A percentile compares a stretch with the other conserved stretches of the same genome.
phyloP scores from a whole-genome alignment of 2,329 filamentous ascomycete genomes.

The Aspergillus brasiliensis region DNA sequence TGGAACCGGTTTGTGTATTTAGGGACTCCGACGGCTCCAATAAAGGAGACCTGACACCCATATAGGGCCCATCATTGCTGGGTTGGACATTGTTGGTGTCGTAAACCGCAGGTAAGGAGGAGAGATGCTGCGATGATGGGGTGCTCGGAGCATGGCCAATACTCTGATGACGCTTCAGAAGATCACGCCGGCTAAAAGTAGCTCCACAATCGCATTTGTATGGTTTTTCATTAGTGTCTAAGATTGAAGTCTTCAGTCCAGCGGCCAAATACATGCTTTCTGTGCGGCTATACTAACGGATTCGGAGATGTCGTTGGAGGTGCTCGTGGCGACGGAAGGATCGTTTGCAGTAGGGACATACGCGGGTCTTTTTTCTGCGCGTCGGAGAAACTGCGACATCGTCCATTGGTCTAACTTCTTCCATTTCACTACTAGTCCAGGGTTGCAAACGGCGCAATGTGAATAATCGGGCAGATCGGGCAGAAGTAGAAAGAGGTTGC shows the following conservation, averaged over 20 bases:
- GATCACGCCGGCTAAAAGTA: conserved; percentile 17
- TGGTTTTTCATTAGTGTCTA: conserved; percentile 20
- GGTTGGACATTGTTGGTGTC: no score
- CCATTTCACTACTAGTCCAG: no score
- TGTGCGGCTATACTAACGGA: conserved; percentile 8
- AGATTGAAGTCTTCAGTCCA: background rate
- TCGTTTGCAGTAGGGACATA: conserved; percentile 15
- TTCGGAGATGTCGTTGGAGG: conserved; percentile 19
- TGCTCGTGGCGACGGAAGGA: conserved; percentile 19
- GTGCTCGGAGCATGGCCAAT: conserved; percentile 6
- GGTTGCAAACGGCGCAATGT: no score
- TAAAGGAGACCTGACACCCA: background rate
- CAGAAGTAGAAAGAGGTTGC: no score
- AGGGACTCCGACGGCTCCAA: no score
- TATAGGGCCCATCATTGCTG: no score
- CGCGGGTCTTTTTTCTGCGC: background rate
- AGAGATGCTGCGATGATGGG: conserved; percentile 4
- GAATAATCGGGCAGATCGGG: no score
- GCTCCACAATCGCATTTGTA: conserved; percentile 17
- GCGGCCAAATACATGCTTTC: background rate
- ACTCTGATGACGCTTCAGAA: conserved; percentile 18
- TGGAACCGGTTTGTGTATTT: no score
- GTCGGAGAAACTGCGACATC: no score
- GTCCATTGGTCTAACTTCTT: no score
- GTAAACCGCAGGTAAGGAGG: background rate